Evolutionary conservation across 352 stramenopile species (phyloP), one percentile per base, ranked within the genome.

Genomic region (Pythium dissimile): DNA sequence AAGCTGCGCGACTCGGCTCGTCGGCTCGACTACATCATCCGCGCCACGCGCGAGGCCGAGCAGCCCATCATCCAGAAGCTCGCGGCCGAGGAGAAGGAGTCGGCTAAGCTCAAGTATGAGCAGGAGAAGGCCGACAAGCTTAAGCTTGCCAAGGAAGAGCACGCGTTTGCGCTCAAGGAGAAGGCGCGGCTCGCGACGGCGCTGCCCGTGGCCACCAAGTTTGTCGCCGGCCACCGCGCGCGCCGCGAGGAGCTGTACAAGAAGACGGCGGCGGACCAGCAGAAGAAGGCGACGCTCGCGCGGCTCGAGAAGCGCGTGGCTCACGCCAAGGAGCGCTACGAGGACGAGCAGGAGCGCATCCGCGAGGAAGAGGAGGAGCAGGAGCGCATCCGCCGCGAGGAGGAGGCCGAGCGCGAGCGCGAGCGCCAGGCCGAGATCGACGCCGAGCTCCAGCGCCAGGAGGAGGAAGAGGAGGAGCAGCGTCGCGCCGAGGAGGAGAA

Each of bases 31-130:
- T 98, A 98, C 73, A 89, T 98, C 54, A 92, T 97, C 23, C 89
- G 96, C 62, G 96, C 97, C 15, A 94, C 97, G n/a, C 89, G 96
- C 50, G 97, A 98, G 55, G 95, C 98, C 59, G 95, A 98, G 62
- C 75, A 97, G 57, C 89, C 90, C 26, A 84, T 97, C 50, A 77
- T 98, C 65, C 87, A 97, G 61, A 72, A 89, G 49, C 83, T 92
- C 38, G 66, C 82, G 13, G 75, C 89, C 41, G 49, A 83, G 54
- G 91, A 97, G 28, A 91, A 95, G 55, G 71, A 89, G 6, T 62
- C 82, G 27, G 75, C 81, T 28, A 74, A 88, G 47, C 67, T 75
- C 54, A 54, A 69, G 37, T 77, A 87, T 56, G 75, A 86, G 48
- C 83, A 95, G 58, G 84, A 98, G 55, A 72, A 86, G 55, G 61